Base-by-base conservation (phyloP, 768 basidiomycete genomes). In the Rhodotorula babjevae region DNA sequence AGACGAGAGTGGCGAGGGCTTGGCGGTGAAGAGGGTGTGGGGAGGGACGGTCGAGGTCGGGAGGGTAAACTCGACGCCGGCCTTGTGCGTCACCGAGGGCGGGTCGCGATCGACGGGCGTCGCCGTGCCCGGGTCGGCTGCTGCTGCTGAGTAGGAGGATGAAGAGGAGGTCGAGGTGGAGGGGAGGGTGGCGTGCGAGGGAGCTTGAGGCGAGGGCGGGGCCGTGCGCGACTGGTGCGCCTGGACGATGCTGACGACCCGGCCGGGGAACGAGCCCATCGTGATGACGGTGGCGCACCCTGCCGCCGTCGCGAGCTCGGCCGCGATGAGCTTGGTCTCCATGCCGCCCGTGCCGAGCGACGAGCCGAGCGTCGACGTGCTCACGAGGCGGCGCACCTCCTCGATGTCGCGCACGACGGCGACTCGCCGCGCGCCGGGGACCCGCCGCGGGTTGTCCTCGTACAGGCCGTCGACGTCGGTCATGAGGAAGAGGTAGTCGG, bases 261-360 rank as follows among this genome's bases (percentile, higher is more conserved):
- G 86, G 59, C 86, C 83, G 0, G 92, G 91, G 36, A 85, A 83
- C 77, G 88, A 90, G 81, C 92, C 93, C 31, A 91, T 90, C 60
- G 89, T 88, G 78, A 99, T 91, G 57, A 97, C 85, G 0, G 95
- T 96, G 10, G 91, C 88, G 46, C 95, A 93, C 14, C 96, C 96
- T 1, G 94, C 95, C 0, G 89, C 93, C 0, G 91, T 95, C 10
- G 95, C 93, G 44, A 99, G 92, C 78, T 99, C 96, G 0, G 96
- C 95, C 1, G 96, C 96, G 75, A 98, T 96, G 76, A 98, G 87
- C 79, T 98, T 99, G 6, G 96, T 99, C 81, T 96, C 93, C 96
- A 98, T 98, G 8, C 96, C 96, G 0, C 96, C 96, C 2, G 96
- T 98, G 0, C 96, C 96, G 19, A 99, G 85, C 75, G 87, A 91